These are phyloP conservation scores for Sugiyamaella neomexicana DNA, from an alignment of 1,139 yeast species.

Conservation along the genomic window DNA sequence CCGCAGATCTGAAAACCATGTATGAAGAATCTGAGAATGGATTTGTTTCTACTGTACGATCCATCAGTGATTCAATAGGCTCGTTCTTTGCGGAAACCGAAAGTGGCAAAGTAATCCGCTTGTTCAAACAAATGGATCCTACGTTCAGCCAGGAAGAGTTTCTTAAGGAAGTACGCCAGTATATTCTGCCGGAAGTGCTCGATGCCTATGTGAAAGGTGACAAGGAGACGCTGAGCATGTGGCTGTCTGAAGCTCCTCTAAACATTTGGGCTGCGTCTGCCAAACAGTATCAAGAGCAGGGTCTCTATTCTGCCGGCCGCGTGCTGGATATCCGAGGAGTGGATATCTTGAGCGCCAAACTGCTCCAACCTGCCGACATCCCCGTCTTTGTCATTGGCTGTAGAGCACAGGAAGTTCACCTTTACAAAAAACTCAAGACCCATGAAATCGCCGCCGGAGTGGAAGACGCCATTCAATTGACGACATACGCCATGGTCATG, in stretches of 20 bases:
- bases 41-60: slow-evolving; percentile 75
- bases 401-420: slow-evolving; percentile 93
- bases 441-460: slow-evolving; percentile 97
- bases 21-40: slow-evolving; percentile 94
- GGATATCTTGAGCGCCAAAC: slow-evolving; percentile 85
- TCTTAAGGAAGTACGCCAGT: slow-evolving; percentile 82
- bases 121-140: slow-evolving; percentile 90
- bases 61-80: slow-evolving; percentile 75
- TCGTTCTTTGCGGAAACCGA: slow-evolving; percentile 96
- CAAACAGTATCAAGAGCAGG: slow-evolving; percentile 90
- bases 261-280: slow-evolving; percentile 94
- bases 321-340: slow-evolving; percentile 95
- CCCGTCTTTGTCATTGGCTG: slow-evolving; percentile 95
- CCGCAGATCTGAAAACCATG: slow-evolving; percentile 63
- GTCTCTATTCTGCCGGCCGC: slow-evolving; percentile 85
- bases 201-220: slow-evolving; percentile 97
- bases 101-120: slow-evolving; percentile 83
- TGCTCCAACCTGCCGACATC: slow-evolving; percentile 85
- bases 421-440: slow-evolving; percentile 84
- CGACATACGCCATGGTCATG: slow-evolving; percentile 94
- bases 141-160: slow-evolving; percentile 77
- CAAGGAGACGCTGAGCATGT: slow-evolving; percentile 71
- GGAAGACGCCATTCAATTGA: slow-evolving; percentile 87
- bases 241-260: slow-evolving; percentile 97
- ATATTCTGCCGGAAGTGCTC: slow-evolving; percentile 89